Base-by-base conservation (phyloP, 441 rosid species). In the Aleurites moluccanus region DNA sequence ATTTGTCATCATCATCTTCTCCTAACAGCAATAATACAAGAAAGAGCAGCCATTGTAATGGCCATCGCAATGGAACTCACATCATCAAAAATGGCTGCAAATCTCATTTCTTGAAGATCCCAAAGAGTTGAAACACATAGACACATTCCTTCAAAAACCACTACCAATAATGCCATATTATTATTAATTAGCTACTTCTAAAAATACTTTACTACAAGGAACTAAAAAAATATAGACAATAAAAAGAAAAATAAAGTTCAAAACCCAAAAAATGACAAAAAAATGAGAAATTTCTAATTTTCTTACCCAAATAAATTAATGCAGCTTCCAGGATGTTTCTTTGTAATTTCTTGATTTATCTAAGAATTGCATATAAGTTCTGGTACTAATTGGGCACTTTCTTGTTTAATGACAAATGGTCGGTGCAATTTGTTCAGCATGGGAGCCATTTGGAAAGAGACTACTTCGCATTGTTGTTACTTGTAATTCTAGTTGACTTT, bases 301-400 rank as follows among this genome's bases (percentile, higher is more conserved):
- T n/a, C n/a, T n/a, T n/a, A n/a, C n/a, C n/a, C n/a, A 11, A 59
- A 20, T 4, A 35, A n/a, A n/a, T n/a, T n/a, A n/a, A 15, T 14
- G 82, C 55, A 76, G 72, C 45, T 86, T 86, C 89, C 23, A 65
- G 76, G 89, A 82, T 81, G 89, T 23, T 86, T 86, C 89, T 79
- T 75, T 38, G 63, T 13, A 42, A 59, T 71, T 59, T 59, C 74
- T 25, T 66, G 64, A 62, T 35, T 35, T 35, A 4, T 35, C 38
- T 35, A 35, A 35, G n/a, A n/a, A n/a, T n/a, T n/a, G n/a, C n/a
- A n/a, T n/a, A n/a, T n/a, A n/a, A n/a, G n/a, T n/a, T n/a, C n/a
- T n/a, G n/a, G 38, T n/a, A n/a, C n/a, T n/a, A n/a, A n/a, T n/a
- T n/a, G n/a, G n/a, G n/a, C n/a, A n/a, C n/a, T n/a, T n/a, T n/a